Conservation (phyloP, 2,329 filamentous ascomycete species). For the Xylaria sp. region DNA sequence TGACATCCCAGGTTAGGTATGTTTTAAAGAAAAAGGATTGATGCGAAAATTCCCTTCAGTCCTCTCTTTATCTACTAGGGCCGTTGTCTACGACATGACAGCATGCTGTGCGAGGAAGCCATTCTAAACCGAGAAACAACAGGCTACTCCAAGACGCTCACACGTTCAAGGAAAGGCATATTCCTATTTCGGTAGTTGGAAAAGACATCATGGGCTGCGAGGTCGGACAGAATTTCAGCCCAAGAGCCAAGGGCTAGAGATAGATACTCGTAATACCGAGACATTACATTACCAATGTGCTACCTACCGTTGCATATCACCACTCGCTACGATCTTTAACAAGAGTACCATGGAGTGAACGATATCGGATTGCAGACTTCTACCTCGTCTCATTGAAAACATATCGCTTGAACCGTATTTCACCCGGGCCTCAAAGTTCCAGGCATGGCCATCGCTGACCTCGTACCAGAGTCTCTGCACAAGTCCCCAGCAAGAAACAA, state of each 20-base stretch:
- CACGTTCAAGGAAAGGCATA: not conserved
- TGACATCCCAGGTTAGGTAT: not conserved
- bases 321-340: not conserved
- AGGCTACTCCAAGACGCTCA: not conserved
- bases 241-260: not conserved
- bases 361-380: not conserved
- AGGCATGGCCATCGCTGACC: not conserved
- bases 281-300: conserved; percentile 22
- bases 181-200: not conserved
- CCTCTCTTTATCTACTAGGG: not conserved
- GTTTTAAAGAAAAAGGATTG: not conserved
- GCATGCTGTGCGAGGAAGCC: conserved; percentile 3
- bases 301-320: not conserved
- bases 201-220: not conserved
- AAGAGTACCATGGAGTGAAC: not conserved
- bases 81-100: not conserved
- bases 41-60: conserved; percentile 1
- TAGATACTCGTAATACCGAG: conserved; percentile 22
- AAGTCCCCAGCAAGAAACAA: not conserved
- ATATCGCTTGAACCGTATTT: no score
- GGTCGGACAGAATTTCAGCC: not conserved
- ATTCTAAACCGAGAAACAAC: conserved; percentile 5
- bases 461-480: no score
- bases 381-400: not conserved
- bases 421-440: no score